Percentiles rank a stretch among this genome's conserved stretches.
Conservation (phyloP, 805 yeast genomes). For the Candida endomychidarum region DNA sequence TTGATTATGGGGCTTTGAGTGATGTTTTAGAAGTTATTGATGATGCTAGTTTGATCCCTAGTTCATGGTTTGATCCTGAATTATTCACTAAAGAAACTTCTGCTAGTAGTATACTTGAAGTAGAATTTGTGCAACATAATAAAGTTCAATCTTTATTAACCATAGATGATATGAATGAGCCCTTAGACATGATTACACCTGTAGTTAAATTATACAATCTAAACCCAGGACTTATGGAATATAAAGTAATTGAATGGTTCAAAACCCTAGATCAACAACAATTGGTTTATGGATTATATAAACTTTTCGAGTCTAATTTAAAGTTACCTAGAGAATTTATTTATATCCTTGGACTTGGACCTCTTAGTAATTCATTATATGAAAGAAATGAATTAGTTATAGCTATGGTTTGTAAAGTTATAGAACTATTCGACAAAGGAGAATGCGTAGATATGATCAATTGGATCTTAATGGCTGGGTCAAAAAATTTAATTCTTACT, state of each 20-base stretch:
- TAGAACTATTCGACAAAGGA: neutral
- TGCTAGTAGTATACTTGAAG: slow-evolving; percentile 1
- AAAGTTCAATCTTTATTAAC: neutral
- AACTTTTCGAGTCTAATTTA: neutral
- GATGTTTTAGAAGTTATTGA: neutral
- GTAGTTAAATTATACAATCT: neutral
- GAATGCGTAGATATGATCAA: slow-evolving; percentile 10
- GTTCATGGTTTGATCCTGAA: neutral
- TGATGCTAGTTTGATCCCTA: neutral
- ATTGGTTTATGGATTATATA: neutral
- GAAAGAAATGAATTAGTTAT: slow-evolving; percentile 14
- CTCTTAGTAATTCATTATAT: slow-evolving; percentile 10
- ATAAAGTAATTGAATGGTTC: neutral
- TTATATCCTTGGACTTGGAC: slow-evolving; percentile 7
- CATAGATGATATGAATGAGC: neutral
- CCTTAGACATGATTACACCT: neutral
- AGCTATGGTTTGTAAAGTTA: slow-evolving; percentile 7
- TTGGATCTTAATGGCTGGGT: slow-evolving; percentile 13
- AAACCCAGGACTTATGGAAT: neutral
- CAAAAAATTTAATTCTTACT: slow-evolving; percentile 9
- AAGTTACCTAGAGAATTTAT: neutral
- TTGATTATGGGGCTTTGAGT: neutral
- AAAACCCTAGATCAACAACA: neutral
- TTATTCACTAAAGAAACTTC: neutral
- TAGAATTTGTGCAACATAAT: neutral